A percentile compares a stretch with the other conserved stretches of the same genome.
These are phyloP conservation scores for Nothophoma quercina DNA, from an alignment of 2,329 filamentous ascomycete species.

Conservation along the genomic window DNA sequence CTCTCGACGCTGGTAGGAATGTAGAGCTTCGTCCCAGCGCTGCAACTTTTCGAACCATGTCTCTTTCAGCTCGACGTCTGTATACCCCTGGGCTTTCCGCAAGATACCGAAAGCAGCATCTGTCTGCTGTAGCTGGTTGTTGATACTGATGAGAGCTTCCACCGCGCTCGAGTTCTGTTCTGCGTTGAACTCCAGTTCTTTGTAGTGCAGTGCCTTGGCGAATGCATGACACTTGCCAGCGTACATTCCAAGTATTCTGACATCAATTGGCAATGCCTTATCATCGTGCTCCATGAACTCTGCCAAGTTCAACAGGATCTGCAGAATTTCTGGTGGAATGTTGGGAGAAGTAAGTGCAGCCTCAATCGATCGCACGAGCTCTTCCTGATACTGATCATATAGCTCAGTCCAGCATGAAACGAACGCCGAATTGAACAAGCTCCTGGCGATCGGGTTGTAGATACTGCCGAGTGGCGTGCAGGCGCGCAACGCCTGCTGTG, in stretches of 20 bases:
- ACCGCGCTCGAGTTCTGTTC: constrained; percentile 96
- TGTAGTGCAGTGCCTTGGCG: constrained; percentile 97
- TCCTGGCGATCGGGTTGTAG: constrained; percentile 88
- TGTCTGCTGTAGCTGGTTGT: constrained; percentile 98
- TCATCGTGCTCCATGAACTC: constrained; percentile 99
- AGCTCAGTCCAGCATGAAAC: constrained; percentile 99
- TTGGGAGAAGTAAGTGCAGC: constrained; percentile 93
- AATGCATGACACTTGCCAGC: constrained; percentile 97
- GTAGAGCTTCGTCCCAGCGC: constrained; percentile 95
- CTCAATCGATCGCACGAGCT: constrained; percentile 94
- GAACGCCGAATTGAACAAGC: constrained; percentile 98
- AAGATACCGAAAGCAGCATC: constrained; percentile 98
- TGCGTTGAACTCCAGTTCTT: constrained; percentile 96
- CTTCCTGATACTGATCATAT: constrained; percentile 96
- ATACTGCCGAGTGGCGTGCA: constrained; percentile 91
- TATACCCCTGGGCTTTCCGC: constrained; percentile 92
- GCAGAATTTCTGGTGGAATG: constrained; percentile 93
- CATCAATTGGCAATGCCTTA: constrained; percentile 96
- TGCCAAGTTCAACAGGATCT: constrained; percentile 91
- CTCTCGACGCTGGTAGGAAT: constrained; percentile 89
- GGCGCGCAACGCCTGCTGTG: constrained; percentile 91
- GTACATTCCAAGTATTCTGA: constrained; percentile 90
- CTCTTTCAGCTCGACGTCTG: constrained; percentile 94
- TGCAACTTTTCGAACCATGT: constrained; percentile 99
- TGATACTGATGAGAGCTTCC: constrained; percentile 97